Evolutionary conservation across 495 filamentous ascomycete genomes (phyloP), one percentile per base, ranked within the genome.

Genomic region (Cenococcum geophilum): DNA sequence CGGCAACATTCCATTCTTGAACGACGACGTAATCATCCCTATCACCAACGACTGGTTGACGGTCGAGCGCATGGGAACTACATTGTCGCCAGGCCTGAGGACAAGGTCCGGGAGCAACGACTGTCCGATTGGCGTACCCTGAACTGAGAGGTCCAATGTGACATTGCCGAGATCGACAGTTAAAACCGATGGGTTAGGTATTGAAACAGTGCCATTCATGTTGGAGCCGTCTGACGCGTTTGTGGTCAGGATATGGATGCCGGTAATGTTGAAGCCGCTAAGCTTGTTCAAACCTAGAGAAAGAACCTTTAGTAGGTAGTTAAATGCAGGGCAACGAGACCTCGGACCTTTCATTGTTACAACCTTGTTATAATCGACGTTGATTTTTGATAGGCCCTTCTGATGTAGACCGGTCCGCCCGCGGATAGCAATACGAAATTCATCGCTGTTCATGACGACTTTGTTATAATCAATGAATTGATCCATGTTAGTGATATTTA

Each of bases 171-270:
- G 77, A 20, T 76, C 71, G 50, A 92, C 74, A 5, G 81, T 82
- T 71, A 89, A 75, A 55, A 83, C 72, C 3, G 87, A 84, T 5
- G 80, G 81, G 69, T 92, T 92, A 59, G 88, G 88, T 40, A 92
- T 87, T 55, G 68, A 75, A 37, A 82, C 79, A 4, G 74, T 79
- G 65, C 82, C 88, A 35, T 79, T 74, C 76, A 89, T 80, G 74
- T 91, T 90, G 54, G 79, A 76, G 54, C 78, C 77, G 55, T 78
- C 73, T 22, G 68, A 43, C 35, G 75, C 68, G 6, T 68, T 40
- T 14, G 65, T 61, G 54, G 76, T 53, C 49, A 79, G 64, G 55
- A 87, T 77, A 45, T 70, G 70, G 64, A 82, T 75, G 20, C 80
- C 71, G 32, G 77, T 74, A 35, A 89, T 76, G 9, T 75, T 75